Base-by-base conservation (phyloP, 495 filamentous ascomycete genomes). In the Neurospora sublineolata region DNA sequence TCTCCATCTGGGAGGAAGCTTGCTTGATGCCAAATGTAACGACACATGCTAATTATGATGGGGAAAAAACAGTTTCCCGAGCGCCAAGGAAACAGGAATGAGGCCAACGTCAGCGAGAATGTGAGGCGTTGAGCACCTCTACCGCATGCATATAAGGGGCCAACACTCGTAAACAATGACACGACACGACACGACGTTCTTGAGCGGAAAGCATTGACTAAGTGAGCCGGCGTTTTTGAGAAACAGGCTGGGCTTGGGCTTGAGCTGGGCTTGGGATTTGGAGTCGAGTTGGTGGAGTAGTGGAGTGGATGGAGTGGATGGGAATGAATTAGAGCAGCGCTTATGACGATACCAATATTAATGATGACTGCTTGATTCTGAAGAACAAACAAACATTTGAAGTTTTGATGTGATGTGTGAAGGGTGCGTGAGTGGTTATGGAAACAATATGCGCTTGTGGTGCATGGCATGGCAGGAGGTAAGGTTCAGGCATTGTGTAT, bases 41-140 rank as follows among this genome's bases (percentile, higher is more conserved):
- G 33, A 36, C 33, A 12, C 6, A 60, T 42, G 44, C 69, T 73
- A 37, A 73, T 60, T 36, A 36, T 36, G 6, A 36, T 36, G 33
- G 8, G 37, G 37, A 4, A 38, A 78, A 42, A 41, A 38, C 72
- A 85, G 83, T 81, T 84, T 76, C 33, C 76, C n/a, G 82, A 79
- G 23, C 83, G 83, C 12, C 77, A 81, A 73, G 82, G 81, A 69
- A 70, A 68, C 40, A 83, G 76, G 74, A 85, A 85, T 73, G 81
- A 84, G 39, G 71, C 80, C 37, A 78, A 81, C 67, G 18, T 0
- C 4, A 77, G 75, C 70, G 76, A 69, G 39, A 77, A 78, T 37
- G 30, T 36, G 1, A 33, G 16, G 12, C 71, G 69, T 37, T 71
- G 30, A 64, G 23, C 11, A 7, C 9, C n/a, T 27, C 2, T 27